Percentiles rank a stretch among this genome's conserved stretches.
Evolutionary conservation across 805 yeast genomes (phyloP).

Genomic region (Kodamaea kaohsiungensis): DNA sequence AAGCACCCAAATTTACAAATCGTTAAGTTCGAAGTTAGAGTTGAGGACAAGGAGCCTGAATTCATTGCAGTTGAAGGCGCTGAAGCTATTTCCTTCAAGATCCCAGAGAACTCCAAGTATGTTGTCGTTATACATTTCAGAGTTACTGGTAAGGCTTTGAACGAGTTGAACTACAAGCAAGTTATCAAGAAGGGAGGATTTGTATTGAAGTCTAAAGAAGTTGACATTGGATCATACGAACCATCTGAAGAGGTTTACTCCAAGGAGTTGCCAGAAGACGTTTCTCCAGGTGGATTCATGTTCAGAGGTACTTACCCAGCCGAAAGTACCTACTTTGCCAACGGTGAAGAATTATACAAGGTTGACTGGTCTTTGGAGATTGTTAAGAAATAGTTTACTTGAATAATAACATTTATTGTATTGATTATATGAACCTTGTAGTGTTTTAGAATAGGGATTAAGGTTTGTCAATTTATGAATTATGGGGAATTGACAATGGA

Average conservation of each 20-base stretch:
- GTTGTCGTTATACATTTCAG: slow-evolving; percentile 32
- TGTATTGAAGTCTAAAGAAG: slow-evolving; percentile 29
- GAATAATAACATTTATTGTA: too few relatives aligned
- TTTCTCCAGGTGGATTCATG: slow-evolving; percentile 41
- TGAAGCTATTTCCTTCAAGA: slow-evolving; percentile 22
- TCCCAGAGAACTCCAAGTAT: slow-evolving; percentile 41
- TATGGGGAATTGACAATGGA: too few relatives aligned
- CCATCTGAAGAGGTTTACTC: slow-evolving; percentile 36
- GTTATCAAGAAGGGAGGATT: slow-evolving; percentile 38
- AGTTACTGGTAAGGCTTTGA: slow-evolving; percentile 29
- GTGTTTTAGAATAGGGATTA: too few relatives aligned
- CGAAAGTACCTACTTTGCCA: slow-evolving; percentile 34
- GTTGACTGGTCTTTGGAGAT: slow-evolving; percentile 39
- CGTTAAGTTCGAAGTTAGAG: slow-evolving; percentile 28
- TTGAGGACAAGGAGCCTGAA: slow-evolving; percentile 29
- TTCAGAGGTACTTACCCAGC: slow-evolving; percentile 36
- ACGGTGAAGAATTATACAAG: slow-evolving; percentile 28
- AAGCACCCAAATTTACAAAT: slow-evolving; percentile 36
- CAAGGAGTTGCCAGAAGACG: slow-evolving; percentile 33
- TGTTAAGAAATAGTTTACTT: slow-evolving; percentile 21
- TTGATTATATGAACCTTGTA: too few relatives aligned
- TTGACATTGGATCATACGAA: slow-evolving; percentile 32
- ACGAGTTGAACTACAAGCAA: slow-evolving; percentile 35
- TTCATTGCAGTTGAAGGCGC: slow-evolving; percentile 29
- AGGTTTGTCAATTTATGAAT: too few relatives aligned